Conservation (phyloP, 805 yeast species). For the Wickerhamiella qilinensis region DNA sequence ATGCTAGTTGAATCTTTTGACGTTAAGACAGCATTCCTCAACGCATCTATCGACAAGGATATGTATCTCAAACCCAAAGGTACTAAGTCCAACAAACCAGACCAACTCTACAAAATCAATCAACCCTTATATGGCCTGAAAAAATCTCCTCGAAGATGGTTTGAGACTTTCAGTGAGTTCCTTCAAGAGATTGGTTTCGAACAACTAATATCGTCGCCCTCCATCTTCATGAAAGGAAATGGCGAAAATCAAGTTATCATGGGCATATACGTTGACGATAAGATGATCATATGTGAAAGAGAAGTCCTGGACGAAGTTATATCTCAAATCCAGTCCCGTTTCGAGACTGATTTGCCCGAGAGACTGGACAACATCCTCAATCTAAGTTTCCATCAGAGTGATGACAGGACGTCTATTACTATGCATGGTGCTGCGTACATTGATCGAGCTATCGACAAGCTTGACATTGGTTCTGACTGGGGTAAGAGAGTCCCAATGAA, state of each 20-base stretch:
- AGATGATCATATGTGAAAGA: not conserved
- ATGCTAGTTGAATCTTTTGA: not conserved
- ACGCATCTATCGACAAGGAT: not conserved
- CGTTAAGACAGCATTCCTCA: not conserved
- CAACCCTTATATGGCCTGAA: not conserved
- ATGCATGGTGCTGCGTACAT: too few relatives aligned
- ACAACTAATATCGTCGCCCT: not conserved
- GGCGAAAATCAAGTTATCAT: not conserved
- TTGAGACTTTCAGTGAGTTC: not conserved
- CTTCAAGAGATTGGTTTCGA: not conserved
- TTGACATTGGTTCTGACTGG: not conserved
- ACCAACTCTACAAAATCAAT: too few relatives aligned
- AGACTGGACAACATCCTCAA: too few relatives aligned
- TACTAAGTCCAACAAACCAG: not conserved
- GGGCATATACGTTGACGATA: not conserved
- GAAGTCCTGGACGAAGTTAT: not conserved
- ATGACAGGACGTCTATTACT: too few relatives aligned
- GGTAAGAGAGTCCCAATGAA: not conserved
- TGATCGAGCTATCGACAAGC: not conserved
- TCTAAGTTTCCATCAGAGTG: too few relatives aligned
- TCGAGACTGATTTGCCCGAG: not conserved
- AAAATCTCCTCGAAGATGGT: not conserved
- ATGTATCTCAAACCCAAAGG: not conserved
- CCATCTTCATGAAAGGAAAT: not conserved
- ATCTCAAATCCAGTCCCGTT: not conserved